Percentiles rank a stretch among this genome's conserved stretches.
phyloP scores from a whole-genome alignment of 2,329 filamentous ascomycete genomes.

The Chaetomiaceae sp. region DNA sequence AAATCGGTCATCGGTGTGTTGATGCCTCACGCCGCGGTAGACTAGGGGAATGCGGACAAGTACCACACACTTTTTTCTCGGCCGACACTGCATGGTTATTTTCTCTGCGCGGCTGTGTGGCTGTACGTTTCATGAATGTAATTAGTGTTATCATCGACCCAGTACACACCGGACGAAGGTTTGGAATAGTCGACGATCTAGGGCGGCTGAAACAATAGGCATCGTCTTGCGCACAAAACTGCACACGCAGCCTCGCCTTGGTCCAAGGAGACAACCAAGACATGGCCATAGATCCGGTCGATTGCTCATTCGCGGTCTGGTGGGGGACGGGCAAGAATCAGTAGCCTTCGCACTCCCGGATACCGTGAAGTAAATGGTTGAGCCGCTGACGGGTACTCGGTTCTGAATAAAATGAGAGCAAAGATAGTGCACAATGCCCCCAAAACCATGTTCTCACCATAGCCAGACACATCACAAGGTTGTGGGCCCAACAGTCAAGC shows the following conservation, averaged over 20 bases:
- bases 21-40: conserved; percentile 22
- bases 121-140: not conserved
- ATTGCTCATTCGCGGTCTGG: not conserved
- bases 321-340: too few relatives aligned
- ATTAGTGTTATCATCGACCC: not conserved
- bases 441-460: not conserved
- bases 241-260: too few relatives aligned
- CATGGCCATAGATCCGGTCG: too few relatives aligned
- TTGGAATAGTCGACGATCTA: too few relatives aligned
- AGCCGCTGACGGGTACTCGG: too few relatives aligned
- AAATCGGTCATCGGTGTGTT: conserved; percentile 23
- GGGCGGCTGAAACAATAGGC: too few relatives aligned
- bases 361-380: too few relatives aligned
- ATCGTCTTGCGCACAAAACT: too few relatives aligned
- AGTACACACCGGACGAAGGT: too few relatives aligned
- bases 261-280: too few relatives aligned
- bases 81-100: not conserved
- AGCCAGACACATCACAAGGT: not conserved
- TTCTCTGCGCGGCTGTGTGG: not conserved
- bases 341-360: too few relatives aligned
- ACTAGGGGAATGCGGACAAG: conserved; percentile 21
- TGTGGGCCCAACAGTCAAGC: not conserved
- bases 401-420: too few relatives aligned
- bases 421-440: not conserved
- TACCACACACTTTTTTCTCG: conserved; percentile 13